A percentile compares a stretch with the other conserved stretches of the same genome.
Conservation (phyloP, 768 basidiomycete genomes). For the Leccinum disarticulatum region DNA sequence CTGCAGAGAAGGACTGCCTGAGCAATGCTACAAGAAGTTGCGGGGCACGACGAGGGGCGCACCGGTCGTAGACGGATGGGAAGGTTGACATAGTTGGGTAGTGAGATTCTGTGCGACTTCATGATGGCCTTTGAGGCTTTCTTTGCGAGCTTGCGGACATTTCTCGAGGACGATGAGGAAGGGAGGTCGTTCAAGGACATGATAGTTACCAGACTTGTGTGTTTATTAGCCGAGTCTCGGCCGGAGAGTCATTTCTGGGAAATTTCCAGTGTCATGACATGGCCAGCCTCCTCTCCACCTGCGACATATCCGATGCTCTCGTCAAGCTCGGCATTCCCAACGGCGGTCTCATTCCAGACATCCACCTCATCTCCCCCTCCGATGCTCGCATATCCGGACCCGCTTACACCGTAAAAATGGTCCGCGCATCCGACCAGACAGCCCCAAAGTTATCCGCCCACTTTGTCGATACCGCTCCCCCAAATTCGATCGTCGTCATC, state of each 20-base stretch:
- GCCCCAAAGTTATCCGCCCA: slow-evolving; percentile 68
- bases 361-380: slow-evolving; percentile 48
- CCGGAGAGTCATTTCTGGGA: neutral
- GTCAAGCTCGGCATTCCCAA: slow-evolving; percentile 70
- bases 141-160: slow-evolving; percentile 38
- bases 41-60: slow-evolving; percentile 14
- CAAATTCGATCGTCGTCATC: slow-evolving; percentile 69
- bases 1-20: slow-evolving; percentile 36
- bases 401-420: slow-evolving; percentile 89
- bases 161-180: slow-evolving; percentile 13
- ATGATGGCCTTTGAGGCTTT: slow-evolving; percentile 59
- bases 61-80: slow-evolving; percentile 76
- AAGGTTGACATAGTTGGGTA: slow-evolving; percentile 62
- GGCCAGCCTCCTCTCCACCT: slow-evolving; percentile 63
- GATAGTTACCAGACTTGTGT: slow-evolving; percentile 1
- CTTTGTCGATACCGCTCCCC: slow-evolving; percentile 77
- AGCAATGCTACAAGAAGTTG: slow-evolving; percentile 2
- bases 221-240: neutral
- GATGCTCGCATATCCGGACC: slow-evolving; percentile 58
- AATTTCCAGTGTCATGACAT: slow-evolving; percentile 9
- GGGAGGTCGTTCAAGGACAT: slow-evolving; percentile 5
- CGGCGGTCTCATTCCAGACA: slow-evolving; percentile 82
- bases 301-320: slow-evolving; percentile 88
- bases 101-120: slow-evolving; percentile 63
- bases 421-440: slow-evolving; percentile 51